phyloP scores from a whole-genome alignment of 352 stramenopile species.

The Elongisporangium anandrum region DNA sequence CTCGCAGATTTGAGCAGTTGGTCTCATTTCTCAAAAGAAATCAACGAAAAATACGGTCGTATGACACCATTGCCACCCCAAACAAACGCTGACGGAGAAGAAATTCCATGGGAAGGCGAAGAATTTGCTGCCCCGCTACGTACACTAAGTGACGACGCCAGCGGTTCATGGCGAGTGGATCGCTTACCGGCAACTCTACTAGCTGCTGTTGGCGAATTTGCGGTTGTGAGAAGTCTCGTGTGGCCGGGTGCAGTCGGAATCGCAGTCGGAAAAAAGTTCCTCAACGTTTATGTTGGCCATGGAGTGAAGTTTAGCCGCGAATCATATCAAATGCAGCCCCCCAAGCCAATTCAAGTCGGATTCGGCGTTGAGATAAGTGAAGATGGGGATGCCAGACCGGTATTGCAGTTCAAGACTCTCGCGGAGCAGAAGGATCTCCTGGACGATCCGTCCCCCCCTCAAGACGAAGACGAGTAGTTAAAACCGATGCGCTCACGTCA shows the following conservation, averaged over 20 bases:
- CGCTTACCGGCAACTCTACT: conserved; percentile 60
- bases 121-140: conserved; percentile 59
- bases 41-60: conserved; percentile 81
- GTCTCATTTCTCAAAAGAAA: conserved; percentile 86
- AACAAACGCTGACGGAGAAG: conserved; percentile 69
- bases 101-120: conserved; percentile 60
- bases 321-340: conserved; percentile 52
- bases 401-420: conserved; percentile 50
- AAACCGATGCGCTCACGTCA: not conserved
- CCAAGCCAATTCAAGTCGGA: conserved; percentile 42
- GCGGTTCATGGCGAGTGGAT: conserved; percentile 72
- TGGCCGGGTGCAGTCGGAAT: conserved; percentile 89
- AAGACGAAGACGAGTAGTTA: conserved; percentile 39
- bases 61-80: conserved; percentile 62
- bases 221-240: conserved; percentile 66
- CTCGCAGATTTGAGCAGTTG: conserved; percentile 70
- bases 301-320: conserved; percentile 66
- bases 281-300: conserved; percentile 89
- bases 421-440: conserved; percentile 72
- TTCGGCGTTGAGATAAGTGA: conserved; percentile 42
- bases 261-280: conserved; percentile 79
- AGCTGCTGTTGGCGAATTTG: conserved; percentile 51
- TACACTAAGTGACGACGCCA: conserved; percentile 57
- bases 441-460: conserved; percentile 67
- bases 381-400: conserved; percentile 30